Conservation (phyloP, 805 yeast species). For the Hanseniaspora nectarophila region DNA sequence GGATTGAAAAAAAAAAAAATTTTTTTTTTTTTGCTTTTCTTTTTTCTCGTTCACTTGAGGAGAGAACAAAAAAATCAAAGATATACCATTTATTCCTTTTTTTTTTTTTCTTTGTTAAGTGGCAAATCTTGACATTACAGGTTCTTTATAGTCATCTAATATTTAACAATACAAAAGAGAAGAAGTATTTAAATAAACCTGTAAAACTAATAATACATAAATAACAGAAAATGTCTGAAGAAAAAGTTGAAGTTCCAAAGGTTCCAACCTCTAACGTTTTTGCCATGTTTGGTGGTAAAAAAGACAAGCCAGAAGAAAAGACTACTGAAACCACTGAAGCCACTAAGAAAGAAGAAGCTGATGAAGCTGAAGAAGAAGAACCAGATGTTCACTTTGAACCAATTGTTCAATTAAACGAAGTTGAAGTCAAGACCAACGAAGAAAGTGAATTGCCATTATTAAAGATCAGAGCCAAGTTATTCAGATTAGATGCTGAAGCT, state of each 20-base stretch:
- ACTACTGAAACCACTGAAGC: conserved; percentile 22
- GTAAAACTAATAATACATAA: conserved; percentile 21
- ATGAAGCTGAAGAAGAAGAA: conserved; percentile 26
- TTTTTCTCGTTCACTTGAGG: background rate
- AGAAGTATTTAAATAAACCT: too few relatives aligned
- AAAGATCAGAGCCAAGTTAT: conserved; percentile 90
- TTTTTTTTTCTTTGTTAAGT: conserved; percentile 5
- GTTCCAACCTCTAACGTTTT: conserved; percentile 78
- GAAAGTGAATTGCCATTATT: conserved; percentile 72
- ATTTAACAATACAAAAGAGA: too few relatives aligned
- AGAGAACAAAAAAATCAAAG: background rate
- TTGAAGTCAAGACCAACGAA: conserved; percentile 91
- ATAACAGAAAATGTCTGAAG: conserved; percentile 18
- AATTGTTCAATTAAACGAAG: conserved; percentile 84
- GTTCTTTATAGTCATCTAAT: too few relatives aligned
- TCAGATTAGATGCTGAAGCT: conserved; percentile 71
- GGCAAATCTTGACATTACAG: background rate
- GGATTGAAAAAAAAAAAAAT: too few relatives aligned
- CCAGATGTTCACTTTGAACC: conserved; percentile 93
- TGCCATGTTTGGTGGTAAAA: conserved; percentile 70
- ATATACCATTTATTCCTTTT: background rate
- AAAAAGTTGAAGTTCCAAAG: conserved; percentile 20
- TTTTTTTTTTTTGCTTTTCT: background rate
- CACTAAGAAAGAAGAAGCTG: conserved; percentile 14
- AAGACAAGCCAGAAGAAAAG: conserved; percentile 30